A percentile compares a stretch with the other conserved stretches of the same genome.
phyloP scores from a whole-genome alignment of 2,329 filamentous ascomycete genomes.

The Curvularia spicifera region DNA sequence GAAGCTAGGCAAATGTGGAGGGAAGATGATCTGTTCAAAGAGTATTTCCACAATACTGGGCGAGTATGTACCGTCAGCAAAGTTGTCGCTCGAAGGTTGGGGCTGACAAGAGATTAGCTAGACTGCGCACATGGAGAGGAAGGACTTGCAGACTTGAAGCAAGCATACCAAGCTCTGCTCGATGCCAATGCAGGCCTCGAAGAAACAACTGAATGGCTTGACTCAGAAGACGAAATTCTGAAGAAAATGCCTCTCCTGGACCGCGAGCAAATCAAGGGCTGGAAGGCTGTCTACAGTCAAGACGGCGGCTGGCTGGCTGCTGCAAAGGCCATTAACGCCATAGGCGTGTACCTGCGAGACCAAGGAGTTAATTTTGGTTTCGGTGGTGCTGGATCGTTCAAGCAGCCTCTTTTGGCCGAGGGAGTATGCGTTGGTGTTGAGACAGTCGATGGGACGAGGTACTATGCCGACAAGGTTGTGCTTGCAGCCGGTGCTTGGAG shows the following conservation, averaged over 20 bases:
- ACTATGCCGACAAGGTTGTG: constrained; percentile 54
- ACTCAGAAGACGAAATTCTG: constrained; percentile 55
- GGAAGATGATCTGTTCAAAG: constrained; percentile 54
- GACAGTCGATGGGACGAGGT: constrained; percentile 51
- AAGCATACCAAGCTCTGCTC: constrained; percentile 48
- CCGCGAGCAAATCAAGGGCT: constrained; percentile 53
- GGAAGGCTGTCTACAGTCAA: constrained; percentile 54
- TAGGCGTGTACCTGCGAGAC: constrained; percentile 49
- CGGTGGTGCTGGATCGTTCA: constrained; percentile 54
- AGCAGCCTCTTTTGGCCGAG: constrained; percentile 49
- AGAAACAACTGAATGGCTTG: constrained; percentile 52
- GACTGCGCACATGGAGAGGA: constrained; percentile 48
- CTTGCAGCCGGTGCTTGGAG: constrained; percentile 51
- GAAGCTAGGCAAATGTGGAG: constrained; percentile 53
- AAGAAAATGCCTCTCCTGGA: constrained; percentile 51
- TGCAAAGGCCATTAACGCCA: constrained; percentile 56
- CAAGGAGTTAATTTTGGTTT: constrained; percentile 54
- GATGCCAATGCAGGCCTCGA: constrained; percentile 43
- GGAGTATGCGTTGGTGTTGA: constrained; percentile 53
- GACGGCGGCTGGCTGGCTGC: constrained; percentile 59
- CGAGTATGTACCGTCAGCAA: constrained; percentile 23
- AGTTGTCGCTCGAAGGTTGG: background rate
- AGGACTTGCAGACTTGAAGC: constrained; percentile 45
- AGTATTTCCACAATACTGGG: constrained; percentile 57
- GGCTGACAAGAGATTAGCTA: constrained; percentile 22